Base-by-base conservation (phyloP, 106 monocot species). In the Narthecium ossifragum region DNA sequence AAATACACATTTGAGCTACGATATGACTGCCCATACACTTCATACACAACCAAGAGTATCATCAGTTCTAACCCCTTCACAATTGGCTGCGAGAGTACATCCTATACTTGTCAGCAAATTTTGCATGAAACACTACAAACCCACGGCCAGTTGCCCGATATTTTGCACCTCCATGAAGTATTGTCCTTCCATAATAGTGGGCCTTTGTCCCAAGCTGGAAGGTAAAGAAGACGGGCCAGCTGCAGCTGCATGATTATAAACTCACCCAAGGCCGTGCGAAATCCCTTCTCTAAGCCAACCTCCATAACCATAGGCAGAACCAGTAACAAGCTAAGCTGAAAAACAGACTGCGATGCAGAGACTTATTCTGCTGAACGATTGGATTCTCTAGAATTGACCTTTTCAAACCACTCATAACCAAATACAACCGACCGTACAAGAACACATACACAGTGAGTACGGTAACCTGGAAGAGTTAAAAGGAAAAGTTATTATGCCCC, bases 241-340 rank as follows among this genome's bases (percentile, higher is more conserved):
- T 93, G 88, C 46, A 93, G 67, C 61, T 89, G 93, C 93, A 93
- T 93, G 18, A 93, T 79, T 22, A 93, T 75, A 53, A 93, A 93
- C 63, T 93, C 85, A 39, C 85, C 93, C 18, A 89, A 4, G 11
- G 93, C 93, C 13, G 73, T 82, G 37, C 88, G 88, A 18, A 93
- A 93, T 27, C 93, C 93, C 57, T 89, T 88, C 38, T 93, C 93
- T 17, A 93, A 62, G 41, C 88, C 93, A 63, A 89, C 77, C 64
- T 93, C 93, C 93, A 93, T 93, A 22, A 93, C 74, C 93, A 93
- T 89, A 21, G 93, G 93, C 23, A 93, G 67, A 26, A 89, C 88
- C 26, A 93, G 60, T 31, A 93, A 46, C 34, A 93, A 55, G 1
- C 93, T 89, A 8, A 93, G 79, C 57, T 93, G 93, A 57, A 93